Conservation (phyloP, 2,329 filamentous ascomycete genomes). For the Trichoderma harzianum region DNA sequence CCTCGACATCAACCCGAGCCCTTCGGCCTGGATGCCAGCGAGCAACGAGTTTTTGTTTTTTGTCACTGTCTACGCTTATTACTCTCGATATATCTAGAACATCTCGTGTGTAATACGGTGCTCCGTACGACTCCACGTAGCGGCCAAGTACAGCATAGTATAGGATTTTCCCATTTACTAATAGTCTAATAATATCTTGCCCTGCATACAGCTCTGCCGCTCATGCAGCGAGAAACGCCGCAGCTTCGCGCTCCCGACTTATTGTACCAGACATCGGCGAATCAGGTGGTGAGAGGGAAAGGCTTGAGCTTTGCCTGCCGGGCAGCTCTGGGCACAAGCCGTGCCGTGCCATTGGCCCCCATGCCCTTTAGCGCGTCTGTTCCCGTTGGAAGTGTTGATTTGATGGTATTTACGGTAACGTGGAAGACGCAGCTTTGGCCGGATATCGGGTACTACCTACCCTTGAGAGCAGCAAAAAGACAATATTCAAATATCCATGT, state of each 20-base stretch:
- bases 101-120: background rate
- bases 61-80: background rate
- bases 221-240: background rate
- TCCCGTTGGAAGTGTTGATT: background rate
- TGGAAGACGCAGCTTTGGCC: background rate
- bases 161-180: background rate
- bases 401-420: background rate
- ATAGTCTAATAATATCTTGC: background rate
- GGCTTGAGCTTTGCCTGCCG: background rate
- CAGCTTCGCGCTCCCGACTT: background rate
- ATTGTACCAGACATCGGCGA: background rate
- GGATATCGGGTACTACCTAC: background rate
- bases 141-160: background rate
- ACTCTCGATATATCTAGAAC: background rate
- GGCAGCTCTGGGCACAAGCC: background rate
- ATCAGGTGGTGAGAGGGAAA: slow-evolving; percentile 7
- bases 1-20: background rate
- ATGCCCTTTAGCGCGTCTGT: background rate
- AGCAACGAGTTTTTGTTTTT: background rate
- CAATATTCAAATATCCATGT: background rate
- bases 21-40: background rate
- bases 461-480: background rate
- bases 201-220: background rate
- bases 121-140: background rate
- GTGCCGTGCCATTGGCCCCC: background rate